Evolutionary conservation across 192 early-diverging fungal species (phyloP).

Genomic region (Rhizoclosmatium sp.): DNA sequence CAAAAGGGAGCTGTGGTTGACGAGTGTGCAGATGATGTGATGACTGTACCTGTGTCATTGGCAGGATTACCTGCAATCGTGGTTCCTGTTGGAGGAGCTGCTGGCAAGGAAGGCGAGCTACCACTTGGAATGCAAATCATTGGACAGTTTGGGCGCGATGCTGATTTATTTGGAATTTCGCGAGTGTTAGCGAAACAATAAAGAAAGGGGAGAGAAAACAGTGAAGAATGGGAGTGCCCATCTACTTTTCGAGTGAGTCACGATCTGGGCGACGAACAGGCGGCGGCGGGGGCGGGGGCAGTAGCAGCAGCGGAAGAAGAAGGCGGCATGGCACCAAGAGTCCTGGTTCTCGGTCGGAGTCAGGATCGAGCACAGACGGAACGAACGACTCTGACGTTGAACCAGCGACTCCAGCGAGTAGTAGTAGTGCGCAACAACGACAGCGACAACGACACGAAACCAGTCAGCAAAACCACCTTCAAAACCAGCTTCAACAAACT

Average conservation of each 20-base stretch:
- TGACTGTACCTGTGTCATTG: slow-evolving; percentile 88
- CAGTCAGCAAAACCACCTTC: too few relatives aligned
- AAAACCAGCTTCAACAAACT: too few relatives aligned
- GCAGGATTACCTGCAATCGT: slow-evolving; percentile 70
- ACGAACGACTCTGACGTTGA: too few relatives aligned
- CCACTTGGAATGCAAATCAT: slow-evolving; percentile 88
- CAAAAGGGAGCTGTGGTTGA: slow-evolving; percentile 66
- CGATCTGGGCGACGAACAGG: background rate
- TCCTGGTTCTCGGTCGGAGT: too few relatives aligned
- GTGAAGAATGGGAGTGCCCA: background rate
- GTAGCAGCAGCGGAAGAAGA: background rate
- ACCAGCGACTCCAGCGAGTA: too few relatives aligned
- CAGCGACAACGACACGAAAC: too few relatives aligned
- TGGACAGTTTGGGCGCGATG: slow-evolving; percentile 86
- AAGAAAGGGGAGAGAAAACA: background rate
- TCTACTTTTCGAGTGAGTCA: background rate
- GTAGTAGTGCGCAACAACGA: too few relatives aligned
- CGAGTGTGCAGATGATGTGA: slow-evolving; percentile 91
- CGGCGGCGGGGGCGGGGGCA: background rate
- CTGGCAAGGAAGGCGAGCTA: slow-evolving; percentile 49
- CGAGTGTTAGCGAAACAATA: background rate
- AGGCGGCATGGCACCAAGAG: background rate
- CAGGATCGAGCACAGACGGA: too few relatives aligned
- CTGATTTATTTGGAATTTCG: slow-evolving; percentile 61
- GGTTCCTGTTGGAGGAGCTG: slow-evolving; percentile 33